These are phyloP conservation scores for Tuber umbilicatum DNA, from an alignment of 495 filamentous ascomycete genomes.

Conservation along the genomic window DNA sequence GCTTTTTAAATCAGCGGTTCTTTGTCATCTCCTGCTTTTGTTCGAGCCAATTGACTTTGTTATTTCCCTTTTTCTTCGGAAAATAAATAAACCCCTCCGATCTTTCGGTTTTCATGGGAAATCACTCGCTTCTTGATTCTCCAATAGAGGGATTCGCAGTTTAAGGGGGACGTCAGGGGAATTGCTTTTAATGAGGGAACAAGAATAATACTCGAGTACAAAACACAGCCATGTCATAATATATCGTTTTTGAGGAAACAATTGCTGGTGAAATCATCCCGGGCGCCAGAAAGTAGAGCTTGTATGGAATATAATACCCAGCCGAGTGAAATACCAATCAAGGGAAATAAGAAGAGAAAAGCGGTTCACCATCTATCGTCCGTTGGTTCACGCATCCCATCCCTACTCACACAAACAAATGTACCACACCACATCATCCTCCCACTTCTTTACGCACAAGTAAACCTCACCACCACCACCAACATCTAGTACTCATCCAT, in stretches of 20 bases:
- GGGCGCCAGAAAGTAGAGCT: background rate
- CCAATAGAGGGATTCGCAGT: background rate
- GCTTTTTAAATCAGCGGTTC: background rate
- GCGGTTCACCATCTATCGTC: background rate
- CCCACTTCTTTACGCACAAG: background rate
- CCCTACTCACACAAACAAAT: background rate
- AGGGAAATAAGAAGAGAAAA: background rate
- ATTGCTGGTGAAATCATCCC: background rate
- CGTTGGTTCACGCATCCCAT: background rate
- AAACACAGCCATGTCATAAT: background rate
- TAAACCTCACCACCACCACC: background rate
- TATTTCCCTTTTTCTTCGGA: background rate
- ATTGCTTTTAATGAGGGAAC: background rate
- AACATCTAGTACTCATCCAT: constrained; percentile 41
- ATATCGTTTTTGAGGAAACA: background rate
- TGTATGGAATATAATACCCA: background rate
- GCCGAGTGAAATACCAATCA: background rate
- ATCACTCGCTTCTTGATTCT: background rate
- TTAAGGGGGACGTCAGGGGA: background rate
- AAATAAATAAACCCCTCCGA: background rate
- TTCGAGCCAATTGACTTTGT: background rate
- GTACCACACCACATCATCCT: background rate
- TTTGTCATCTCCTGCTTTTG: background rate
- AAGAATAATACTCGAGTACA: background rate
- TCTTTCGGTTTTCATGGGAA: background rate